phyloP scores from a whole-genome alignment of 176 grass and related monocot genomes.

The Paspalum vaginatum region DNA sequence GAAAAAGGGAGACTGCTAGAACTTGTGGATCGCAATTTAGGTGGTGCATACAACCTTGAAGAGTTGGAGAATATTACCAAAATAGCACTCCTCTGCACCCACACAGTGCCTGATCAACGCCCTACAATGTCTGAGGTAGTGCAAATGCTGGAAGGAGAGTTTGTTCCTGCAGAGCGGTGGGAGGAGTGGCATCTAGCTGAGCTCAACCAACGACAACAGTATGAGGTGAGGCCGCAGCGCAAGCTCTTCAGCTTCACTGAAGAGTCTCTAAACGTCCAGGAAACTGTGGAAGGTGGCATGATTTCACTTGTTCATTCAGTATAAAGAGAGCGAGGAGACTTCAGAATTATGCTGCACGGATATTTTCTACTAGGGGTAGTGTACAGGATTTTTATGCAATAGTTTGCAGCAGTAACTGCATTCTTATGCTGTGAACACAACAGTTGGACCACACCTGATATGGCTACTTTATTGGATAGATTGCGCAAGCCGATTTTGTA shows the following conservation, averaged over 20 bases:
- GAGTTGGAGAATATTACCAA: constrained; percentile 61
- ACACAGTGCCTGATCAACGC: constrained; percentile 51
- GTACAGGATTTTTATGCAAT: no score
- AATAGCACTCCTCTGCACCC: constrained; percentile 84
- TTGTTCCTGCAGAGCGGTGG: constrained; percentile 55
- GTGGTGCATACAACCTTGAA: constrained; percentile 36
- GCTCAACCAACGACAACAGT: constrained; percentile 44
- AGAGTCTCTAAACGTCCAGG: constrained; percentile 56
- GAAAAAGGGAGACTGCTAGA: constrained; percentile 45
- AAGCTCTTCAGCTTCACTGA: constrained; percentile 62
- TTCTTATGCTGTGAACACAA: no score
- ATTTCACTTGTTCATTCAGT: no score
- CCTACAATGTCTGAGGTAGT: constrained; percentile 87
- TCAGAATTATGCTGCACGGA: no score
- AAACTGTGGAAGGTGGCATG: constrained; percentile 74
- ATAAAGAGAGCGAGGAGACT: no score
- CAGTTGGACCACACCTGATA: no score
- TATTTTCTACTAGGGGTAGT: no score
- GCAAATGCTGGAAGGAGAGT: constrained; percentile 77
- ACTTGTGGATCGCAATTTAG: constrained; percentile 66
- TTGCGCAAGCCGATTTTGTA: no score
- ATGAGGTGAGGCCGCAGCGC: constrained; percentile 61
- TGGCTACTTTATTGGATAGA: no score
- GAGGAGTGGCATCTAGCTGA: constrained; percentile 72
- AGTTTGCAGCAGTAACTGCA: no score